Evolutionary conservation across 2,329 filamentous ascomycete genomes (phyloP).

Genomic region (Curvularia lunata): DNA sequence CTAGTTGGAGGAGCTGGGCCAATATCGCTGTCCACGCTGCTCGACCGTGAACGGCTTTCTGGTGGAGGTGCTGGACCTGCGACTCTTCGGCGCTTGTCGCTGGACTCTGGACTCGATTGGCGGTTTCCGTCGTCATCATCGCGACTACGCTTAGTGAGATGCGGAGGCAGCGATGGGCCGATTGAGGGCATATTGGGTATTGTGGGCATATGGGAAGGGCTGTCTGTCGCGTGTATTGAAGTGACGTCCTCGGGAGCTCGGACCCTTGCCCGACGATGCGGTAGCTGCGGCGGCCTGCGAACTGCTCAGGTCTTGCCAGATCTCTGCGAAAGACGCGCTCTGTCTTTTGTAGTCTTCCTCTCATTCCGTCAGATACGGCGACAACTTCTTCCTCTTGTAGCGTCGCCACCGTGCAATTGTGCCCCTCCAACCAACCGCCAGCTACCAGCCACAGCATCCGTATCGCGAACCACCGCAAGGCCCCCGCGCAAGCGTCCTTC

Average conservation of each 20-base stretch:
- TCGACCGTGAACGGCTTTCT: constrained; percentile 36
- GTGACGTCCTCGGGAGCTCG: constrained; percentile 30
- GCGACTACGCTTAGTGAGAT: constrained; percentile 63
- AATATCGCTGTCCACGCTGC: constrained; percentile 35
- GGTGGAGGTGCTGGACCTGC: constrained; percentile 60
- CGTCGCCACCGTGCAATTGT: neutral
- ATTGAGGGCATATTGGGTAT: constrained; percentile 66
- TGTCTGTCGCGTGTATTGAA: constrained; percentile 6
- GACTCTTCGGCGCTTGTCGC: constrained; percentile 60
- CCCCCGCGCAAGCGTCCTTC: constrained; percentile 19
- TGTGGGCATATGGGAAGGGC: constrained; percentile 21
- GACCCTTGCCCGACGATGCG: constrained; percentile 26
- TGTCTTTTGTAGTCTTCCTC: neutral
- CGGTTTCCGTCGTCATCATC: constrained; percentile 51
- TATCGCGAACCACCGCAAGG: constrained; percentile 15
- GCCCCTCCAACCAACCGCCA: constrained; percentile 14
- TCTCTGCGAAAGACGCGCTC: neutral
- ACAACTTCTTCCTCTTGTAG: neutral
- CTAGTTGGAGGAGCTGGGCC: constrained; percentile 55
- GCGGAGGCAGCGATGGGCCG: constrained; percentile 72
- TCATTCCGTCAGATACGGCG: neutral
- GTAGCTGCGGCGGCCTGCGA: constrained; percentile 19
- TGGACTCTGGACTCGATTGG: constrained; percentile 50
- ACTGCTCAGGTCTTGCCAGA: constrained; percentile 9
- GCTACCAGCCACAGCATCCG: constrained; percentile 12